Conservation (phyloP, 345 rosid species). For the Arabis hirsuta region DNA sequence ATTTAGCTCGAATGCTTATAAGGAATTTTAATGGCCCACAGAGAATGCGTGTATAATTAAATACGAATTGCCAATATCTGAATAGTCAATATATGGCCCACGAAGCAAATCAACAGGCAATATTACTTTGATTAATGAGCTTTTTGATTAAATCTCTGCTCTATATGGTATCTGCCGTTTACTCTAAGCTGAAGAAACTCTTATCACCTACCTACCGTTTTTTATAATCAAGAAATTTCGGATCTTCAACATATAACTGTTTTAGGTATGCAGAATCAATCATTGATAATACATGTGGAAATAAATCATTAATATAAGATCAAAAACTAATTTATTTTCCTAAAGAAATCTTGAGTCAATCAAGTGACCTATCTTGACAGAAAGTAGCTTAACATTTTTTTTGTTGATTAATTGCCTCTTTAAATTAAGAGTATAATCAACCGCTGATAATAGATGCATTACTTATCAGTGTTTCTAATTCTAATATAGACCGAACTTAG, state of each 20-base stretch:
- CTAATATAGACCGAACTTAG: not conserved
- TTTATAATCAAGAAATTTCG: not conserved
- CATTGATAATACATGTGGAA: constrained; percentile 1
- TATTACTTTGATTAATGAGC: constrained; percentile 30
- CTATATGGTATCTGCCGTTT: constrained; percentile 11
- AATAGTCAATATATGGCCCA: constrained; percentile 40
- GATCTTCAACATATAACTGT: not conserved
- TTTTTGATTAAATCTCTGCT: not conserved
- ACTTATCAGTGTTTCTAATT: not conserved
- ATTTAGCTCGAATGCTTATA: constrained; percentile 27
- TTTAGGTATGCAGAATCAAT: constrained; percentile 10
- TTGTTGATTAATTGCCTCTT: not conserved
- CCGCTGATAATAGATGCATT: constrained; percentile 5
- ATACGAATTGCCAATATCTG: constrained; percentile 33
- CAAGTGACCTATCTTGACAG: constrained; percentile 13
- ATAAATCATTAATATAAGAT: constrained; percentile 19
- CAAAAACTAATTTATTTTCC: not conserved
- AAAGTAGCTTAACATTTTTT: not conserved
- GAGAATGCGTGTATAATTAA: constrained; percentile 34
- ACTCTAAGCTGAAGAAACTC: constrained; percentile 21
- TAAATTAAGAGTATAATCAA: not conserved
- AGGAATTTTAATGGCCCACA: constrained; percentile 41
- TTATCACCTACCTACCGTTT: not conserved
- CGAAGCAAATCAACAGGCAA: constrained; percentile 29
- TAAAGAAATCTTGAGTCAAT: not conserved